Base-by-base conservation (phyloP, 1,139 yeast species). In the Debaryomycetaceae sp. region DNA sequence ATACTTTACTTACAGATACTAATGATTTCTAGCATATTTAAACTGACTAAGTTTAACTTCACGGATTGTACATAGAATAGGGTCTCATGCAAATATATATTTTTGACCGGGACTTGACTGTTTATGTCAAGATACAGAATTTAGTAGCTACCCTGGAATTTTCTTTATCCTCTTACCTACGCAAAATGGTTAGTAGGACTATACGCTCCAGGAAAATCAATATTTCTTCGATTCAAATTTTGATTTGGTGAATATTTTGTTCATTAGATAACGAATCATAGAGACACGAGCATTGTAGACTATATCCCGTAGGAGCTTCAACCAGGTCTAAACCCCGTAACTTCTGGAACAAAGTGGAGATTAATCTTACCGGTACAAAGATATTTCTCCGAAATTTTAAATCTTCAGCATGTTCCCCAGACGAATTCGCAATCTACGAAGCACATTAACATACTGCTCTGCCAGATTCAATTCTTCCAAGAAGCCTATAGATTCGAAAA, bases 141-240 rank as follows among this genome's bases (percentile, higher is more conserved):
- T 9, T 14, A 30, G 17, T 13, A n/a, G n/a, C 17, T 30, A 26
- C 17, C 55, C 53, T 45, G 52, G 46, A 48, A 41, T 31, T 45
- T 44, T 47, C 51, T 49, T 50, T 48, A 48, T 50, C 54, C 45
- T 42, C 45, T 38, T 38, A 41, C 43, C 47, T 31, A 19, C 9
- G 14, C 31, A 33, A 41, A 9, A 44, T 48, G 50, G 53, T 41
- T 43, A 44, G 44, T 41, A 30, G 43, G 55, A 50, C 49, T 51
- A 51, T 50, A 50, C 54, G 50, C 41, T 49, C 51, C 50, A 51
- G 55, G 55, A 36, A 51, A 41, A 50, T 41, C 32, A 37, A 43
- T 26, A 22, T 24, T 31, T 14, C 16, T 9, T 17, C 31, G 16
- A 9, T 22, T 17, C 36, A 9, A 11, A 14, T 3, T 11, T 22